Percentiles rank a stretch among this genome's conserved stretches.
Evolutionary conservation across 768 basidiomycete genomes (phyloP).

Genomic region (Trametes punicea): DNA sequence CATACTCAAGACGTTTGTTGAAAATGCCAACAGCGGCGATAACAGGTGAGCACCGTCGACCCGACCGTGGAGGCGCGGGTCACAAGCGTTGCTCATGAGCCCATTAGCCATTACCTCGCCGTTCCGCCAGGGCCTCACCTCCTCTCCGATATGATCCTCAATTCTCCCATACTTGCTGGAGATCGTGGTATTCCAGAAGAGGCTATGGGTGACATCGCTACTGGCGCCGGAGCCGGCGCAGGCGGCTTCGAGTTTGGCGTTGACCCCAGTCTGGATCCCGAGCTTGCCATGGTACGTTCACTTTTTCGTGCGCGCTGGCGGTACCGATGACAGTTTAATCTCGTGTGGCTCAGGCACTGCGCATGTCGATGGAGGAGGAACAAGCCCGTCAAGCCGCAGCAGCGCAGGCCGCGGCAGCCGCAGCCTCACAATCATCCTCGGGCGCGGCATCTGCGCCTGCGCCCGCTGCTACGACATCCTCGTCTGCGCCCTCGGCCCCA

Average conservation of each 20-base stretch:
- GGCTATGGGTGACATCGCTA: constrained; percentile 49
- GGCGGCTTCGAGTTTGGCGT: constrained; percentile 81
- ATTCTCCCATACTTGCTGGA: constrained; percentile 77
- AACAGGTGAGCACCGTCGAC: constrained; percentile 66
- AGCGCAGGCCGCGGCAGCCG: constrained; percentile 33
- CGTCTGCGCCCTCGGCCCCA: constrained; percentile 33
- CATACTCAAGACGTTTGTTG: constrained; percentile 78
- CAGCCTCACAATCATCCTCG: constrained; percentile 31
- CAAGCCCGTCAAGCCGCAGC: constrained; percentile 67
- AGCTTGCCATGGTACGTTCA: constrained; percentile 84
- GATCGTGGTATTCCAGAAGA: constrained; percentile 72
- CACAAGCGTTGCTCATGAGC: not conserved
- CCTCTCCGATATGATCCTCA: constrained; percentile 77
- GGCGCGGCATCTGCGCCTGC: constrained; percentile 33
- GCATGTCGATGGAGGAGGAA: constrained; percentile 97
- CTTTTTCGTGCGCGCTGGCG: not conserved
- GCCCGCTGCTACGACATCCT: constrained; percentile 31
- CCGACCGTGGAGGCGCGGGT: not conserved
- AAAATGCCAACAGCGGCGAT: constrained; percentile 74
- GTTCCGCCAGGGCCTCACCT: constrained; percentile 76
- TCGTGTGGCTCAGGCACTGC: constrained; percentile 63
- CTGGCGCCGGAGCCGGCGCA: constrained; percentile 42
- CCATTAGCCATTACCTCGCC: constrained; percentile 69
- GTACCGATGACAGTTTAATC: not conserved
- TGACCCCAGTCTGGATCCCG: constrained; percentile 93